Conservation (phyloP, 352 stramenopile genomes). For the Phytophthora citricola region DNA sequence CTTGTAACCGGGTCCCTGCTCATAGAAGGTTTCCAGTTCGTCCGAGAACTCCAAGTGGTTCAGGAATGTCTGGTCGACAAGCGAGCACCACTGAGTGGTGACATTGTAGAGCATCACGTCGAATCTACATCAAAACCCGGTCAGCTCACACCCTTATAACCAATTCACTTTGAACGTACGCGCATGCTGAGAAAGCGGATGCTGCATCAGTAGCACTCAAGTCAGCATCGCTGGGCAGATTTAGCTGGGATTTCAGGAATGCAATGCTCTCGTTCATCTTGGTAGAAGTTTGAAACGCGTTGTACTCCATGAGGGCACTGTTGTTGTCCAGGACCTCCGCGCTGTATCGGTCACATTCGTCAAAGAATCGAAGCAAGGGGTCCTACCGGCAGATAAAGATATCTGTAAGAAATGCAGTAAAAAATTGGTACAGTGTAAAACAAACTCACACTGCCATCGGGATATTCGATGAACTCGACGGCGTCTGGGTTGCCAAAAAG, state of each 20-base stretch:
- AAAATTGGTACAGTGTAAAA: neutral
- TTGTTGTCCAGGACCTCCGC: slow-evolving; percentile 56
- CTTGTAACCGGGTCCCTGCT: slow-evolving; percentile 57
- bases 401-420: neutral
- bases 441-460: slow-evolving; percentile 41
- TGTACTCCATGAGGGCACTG: slow-evolving; percentile 44
- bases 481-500: slow-evolving; percentile 71
- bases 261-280: slow-evolving; percentile 43
- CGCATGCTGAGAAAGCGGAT: slow-evolving; percentile 66
- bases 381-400: slow-evolving; percentile 37
- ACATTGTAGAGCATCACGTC: slow-evolving; percentile 67
- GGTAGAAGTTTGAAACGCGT: slow-evolving; percentile 40
- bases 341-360: slow-evolving; percentile 65
- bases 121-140: slow-evolving; percentile 40
- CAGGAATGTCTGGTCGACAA: slow-evolving; percentile 51
- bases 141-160: neutral
- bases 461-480: slow-evolving; percentile 61
- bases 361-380: slow-evolving; percentile 71
- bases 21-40: slow-evolving; percentile 78
- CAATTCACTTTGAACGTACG: slow-evolving; percentile 39
- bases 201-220: slow-evolving; percentile 49
- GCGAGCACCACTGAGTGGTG: slow-evolving; percentile 65
- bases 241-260: slow-evolving; percentile 50
- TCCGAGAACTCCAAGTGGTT: slow-evolving; percentile 64
- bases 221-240: slow-evolving; percentile 34